Conservation (phyloP, 2,329 filamentous ascomycete species). For the Kalaharituber pfeilii region DNA sequence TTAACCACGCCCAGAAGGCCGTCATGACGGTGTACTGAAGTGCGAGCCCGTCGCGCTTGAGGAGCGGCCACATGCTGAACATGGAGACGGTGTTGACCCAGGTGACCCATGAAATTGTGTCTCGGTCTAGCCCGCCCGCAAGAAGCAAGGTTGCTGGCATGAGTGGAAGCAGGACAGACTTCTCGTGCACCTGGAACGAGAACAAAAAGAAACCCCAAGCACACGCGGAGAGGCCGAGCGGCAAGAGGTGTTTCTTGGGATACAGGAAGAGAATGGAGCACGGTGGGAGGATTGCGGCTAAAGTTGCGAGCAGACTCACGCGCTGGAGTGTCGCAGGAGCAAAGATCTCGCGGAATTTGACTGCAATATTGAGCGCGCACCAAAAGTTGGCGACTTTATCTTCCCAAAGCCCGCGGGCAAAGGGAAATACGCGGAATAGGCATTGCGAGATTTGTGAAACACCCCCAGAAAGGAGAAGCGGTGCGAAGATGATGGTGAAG, state of each 20-base stretch:
- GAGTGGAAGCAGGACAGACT: constrained; percentile 81
- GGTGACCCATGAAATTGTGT: constrained; percentile 77
- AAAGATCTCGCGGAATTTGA: constrained; percentile 62
- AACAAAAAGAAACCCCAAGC: constrained; percentile 97
- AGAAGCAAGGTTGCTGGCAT: constrained; percentile 85
- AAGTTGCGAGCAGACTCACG: constrained; percentile 55
- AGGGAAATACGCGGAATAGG: constrained; percentile 85
- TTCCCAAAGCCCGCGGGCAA: constrained; percentile 88
- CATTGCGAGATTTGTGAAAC: constrained; percentile 67
- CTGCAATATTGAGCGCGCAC: constrained; percentile 76
- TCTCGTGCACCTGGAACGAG: constrained; percentile 96
- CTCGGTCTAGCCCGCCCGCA: constrained; percentile 59
- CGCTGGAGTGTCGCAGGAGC: constrained; percentile 53
- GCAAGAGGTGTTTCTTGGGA: constrained; percentile 59
- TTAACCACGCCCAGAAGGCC: constrained; percentile 74
- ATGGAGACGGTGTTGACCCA: constrained; percentile 51
- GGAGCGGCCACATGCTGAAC: constrained; percentile 70
- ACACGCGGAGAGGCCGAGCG: constrained; percentile 61
- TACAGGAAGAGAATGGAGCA: constrained; percentile 63
- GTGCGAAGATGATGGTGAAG: constrained; percentile 44
- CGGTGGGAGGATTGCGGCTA: constrained; percentile 58
- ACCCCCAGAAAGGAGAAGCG: constrained; percentile 44
- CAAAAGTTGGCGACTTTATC: constrained; percentile 98
- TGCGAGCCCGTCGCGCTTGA: constrained; percentile 65
- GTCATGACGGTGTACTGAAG: constrained; percentile 75